phyloP scores from a whole-genome alignment of 2,329 filamentous ascomycete genomes.

The Colletotrichum tanaceti region DNA sequence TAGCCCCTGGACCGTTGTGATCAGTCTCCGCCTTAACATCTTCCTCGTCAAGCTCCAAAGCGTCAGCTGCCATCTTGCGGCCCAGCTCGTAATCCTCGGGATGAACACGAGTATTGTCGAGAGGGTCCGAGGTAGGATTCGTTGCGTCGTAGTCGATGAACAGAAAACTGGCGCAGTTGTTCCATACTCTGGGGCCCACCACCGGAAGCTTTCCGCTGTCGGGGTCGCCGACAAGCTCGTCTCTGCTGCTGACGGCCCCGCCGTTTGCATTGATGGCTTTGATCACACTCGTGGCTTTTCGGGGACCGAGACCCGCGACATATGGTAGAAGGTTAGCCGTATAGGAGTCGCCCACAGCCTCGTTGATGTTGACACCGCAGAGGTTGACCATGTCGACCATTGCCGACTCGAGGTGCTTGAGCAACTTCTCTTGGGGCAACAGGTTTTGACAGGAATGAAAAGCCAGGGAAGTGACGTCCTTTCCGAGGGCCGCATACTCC shows the following conservation, averaged over 20 bases:
- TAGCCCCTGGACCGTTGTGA: conserved; percentile 88
- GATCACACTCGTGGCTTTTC: conserved; percentile 81
- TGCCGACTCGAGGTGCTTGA: conserved; percentile 89
- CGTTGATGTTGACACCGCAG: conserved; percentile 94
- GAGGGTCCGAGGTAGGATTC: conserved; percentile 84
- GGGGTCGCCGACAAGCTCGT: conserved; percentile 88
- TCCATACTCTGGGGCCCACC: conserved; percentile 91
- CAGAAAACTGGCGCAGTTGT: conserved; percentile 96
- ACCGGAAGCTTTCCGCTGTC: conserved; percentile 82
- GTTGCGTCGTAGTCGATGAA: conserved; percentile 89
- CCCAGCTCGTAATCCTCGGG: conserved; percentile 98
- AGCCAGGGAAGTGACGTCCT: conserved; percentile 85
- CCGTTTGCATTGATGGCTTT: conserved; percentile 92
- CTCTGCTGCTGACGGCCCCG: conserved; percentile 83
- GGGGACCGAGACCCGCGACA: conserved; percentile 88
- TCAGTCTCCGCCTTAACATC: conserved; percentile 95
- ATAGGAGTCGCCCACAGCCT: conserved; percentile 83
- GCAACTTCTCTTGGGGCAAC: conserved; percentile 86
- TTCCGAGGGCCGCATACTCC: conserved; percentile 93
- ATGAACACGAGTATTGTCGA: conserved; percentile 97
- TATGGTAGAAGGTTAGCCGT: conserved; percentile 91
- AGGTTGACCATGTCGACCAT: conserved; percentile 99
- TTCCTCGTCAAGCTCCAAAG: conserved; percentile 95
- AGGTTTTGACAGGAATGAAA: conserved; percentile 93
- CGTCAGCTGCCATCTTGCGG: conserved; percentile 98